Conservation (phyloP, 139 green algal species). For the Spirogloea muscicola region DNA sequence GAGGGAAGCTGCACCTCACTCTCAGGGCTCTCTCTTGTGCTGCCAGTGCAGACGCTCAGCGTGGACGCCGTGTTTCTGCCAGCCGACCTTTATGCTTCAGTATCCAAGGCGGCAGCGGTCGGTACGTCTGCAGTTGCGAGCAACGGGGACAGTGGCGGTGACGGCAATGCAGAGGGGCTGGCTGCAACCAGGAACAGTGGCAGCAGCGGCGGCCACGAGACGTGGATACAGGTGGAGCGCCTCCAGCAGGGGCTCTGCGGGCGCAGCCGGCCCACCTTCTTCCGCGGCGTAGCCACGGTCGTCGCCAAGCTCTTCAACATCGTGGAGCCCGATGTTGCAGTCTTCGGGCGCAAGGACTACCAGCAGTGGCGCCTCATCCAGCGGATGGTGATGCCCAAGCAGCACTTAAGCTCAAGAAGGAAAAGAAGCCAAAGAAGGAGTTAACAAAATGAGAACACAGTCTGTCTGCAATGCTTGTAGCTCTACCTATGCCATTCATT, state of each 20-base stretch:
- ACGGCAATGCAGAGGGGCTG: not conserved
- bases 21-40: not conserved
- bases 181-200: not conserved
- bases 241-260: conserved; percentile 80
- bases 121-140: not conserved
- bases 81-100: conserved; percentile 56
- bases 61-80: conserved; percentile 78
- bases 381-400: conserved; percentile 63
- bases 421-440: not conserved
- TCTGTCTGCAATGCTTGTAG: not conserved
- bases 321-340: conserved; percentile 77
- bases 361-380: conserved; percentile 89
- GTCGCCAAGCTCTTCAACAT: conserved; percentile 95
- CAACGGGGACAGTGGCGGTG: not conserved
- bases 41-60: conserved; percentile 38
- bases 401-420: not conserved
- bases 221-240: conserved; percentile 62
- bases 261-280: conserved; percentile 84
- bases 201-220: conserved; percentile 63
- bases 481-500: not conserved
- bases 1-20: not conserved
- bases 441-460: not conserved
- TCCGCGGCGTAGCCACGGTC: conserved; percentile 91
- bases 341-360: conserved; percentile 97
- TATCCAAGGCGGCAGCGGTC: not conserved